Evolutionary conservation across 2,329 filamentous ascomycete species (phyloP), one percentile per base, ranked within the genome.

Genomic region (Colletotrichum sublineola): DNA sequence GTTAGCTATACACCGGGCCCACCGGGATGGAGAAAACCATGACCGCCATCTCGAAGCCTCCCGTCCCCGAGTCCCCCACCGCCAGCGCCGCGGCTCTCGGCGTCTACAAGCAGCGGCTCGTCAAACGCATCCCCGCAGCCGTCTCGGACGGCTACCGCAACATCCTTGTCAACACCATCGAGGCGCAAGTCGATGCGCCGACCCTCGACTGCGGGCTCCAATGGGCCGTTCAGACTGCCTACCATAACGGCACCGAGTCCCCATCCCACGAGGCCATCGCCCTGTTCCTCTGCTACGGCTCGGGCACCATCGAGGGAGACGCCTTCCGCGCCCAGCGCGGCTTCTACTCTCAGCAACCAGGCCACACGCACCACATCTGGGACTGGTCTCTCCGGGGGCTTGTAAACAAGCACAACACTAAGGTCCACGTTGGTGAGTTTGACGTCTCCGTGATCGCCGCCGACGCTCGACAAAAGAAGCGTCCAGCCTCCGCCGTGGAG

Each of bases 331-430:
- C 36, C 33, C 70, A 70, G 61, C 31, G 46, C n/a, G 2, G 8
- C 18, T 73, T 65, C 60, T 73, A 73, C 15, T n/a, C 36, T 31
- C 53, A 48, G 1, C 42, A 61, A 11, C 33, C 24, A 11, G 40
- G 36, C 20, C 14, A 70, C 24, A 38, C 60, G 7, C 46, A 60
- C 33, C 67, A 73, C 36, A 48, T 55, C 20, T 33, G 40, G 18
- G 55, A 71, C 2, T 73, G 70, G 67, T 65, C 70, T 12, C 20
- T 73, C 14, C 44, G 29, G 7, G 70, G 70, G n/a, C 46, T 71
- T 24, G 9, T 38, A 18, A 44, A 63, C 40, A 56, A 57, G 0
- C 36, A 61, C 38, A 20, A 50, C 50, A 5, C 38, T 18, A 40
- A 57, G 12, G n/a, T 44, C 33, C 55, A n/a, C 33, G 14, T 40